Base-by-base conservation (phyloP, 225 moss, liverwort and hornwort genomes). In the Lunularia cruciata region DNA sequence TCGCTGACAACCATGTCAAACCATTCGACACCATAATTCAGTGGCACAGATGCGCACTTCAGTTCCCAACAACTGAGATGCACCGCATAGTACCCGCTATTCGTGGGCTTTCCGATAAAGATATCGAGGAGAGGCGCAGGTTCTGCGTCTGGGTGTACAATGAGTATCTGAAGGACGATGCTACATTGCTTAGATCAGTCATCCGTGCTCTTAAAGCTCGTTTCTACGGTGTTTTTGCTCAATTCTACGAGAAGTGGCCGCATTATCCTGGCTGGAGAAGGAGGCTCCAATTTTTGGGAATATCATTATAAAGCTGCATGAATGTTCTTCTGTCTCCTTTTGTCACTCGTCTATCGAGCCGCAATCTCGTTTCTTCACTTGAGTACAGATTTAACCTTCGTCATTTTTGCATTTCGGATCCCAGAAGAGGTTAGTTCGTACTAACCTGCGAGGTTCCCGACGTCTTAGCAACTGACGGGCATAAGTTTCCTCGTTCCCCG, bases 1-100 rank as follows among this genome's bases (percentile, higher is more conserved):
- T 90, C 6, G 87, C 77, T 2, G 89, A 90, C 59, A 85, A 90
- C 63, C 83, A 79, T 25, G 89, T 90, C 22, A 83, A 76, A 73
- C 89, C 87, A 2, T 87, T 87, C 46, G 85, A 73, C 16, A 83
- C 79, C 15, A 69, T 90, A 16, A 80, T 90, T 34, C 85, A 87
- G 37, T 87, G 89, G 87, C 87, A 83, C 64, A 69, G 76, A 4
- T 87, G 89, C 35, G 19, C 81, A n/a, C 61, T 90, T 66, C 85
- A 85, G 36, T 90, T 87, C 38, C 90, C 87, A 0, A 82, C 83
- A 1, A 72, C 14, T 23, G 85, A 87, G 75, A 75, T 85, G 63
- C 66, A 82, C 43, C 77, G 85, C 23, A 65, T 90, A 74, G 25
- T 90, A 53, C 74, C 82, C 5, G 78, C 87, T 8, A 70, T 90